phyloP scores from a whole-genome alignment of 768 basidiomycete genomes.

The Coprinellus aureogranulatus region DNA sequence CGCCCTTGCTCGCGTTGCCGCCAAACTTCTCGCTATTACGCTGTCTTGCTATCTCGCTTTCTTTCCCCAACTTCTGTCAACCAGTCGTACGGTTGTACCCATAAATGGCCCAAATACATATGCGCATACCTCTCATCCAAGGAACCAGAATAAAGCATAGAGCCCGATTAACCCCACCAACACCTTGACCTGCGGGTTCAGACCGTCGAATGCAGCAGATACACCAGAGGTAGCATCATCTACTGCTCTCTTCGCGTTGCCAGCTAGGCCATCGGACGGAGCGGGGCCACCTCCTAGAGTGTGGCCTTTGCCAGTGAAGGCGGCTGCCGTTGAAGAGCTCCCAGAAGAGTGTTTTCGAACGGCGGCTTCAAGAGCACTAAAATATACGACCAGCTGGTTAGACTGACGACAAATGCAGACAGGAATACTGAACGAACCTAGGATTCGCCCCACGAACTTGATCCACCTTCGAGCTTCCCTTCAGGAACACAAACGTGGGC shows the following conservation, averaged over 20 bases:
- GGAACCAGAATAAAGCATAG: constrained; percentile 61
- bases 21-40: no score
- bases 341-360: constrained; percentile 50
- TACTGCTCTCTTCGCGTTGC: constrained; percentile 30
- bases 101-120: neutral
- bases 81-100: neutral
- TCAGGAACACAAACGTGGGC: constrained; percentile 83
- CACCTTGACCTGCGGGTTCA: constrained; percentile 69
- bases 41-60: neutral
- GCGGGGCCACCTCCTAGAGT: constrained; percentile 59
- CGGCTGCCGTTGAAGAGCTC: constrained; percentile 30
- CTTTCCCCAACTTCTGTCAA: neutral
- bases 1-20: neutral
- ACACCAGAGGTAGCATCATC: constrained; percentile 36
- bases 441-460: constrained; percentile 71
- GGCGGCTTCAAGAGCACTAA: constrained; percentile 60
- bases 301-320: constrained; percentile 73
- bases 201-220: constrained; percentile 27
- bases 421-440: constrained; percentile 39
- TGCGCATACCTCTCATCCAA: constrained; percentile 27
- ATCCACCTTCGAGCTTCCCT: constrained; percentile 64
- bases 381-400: neutral
- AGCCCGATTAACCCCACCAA: constrained; percentile 58
- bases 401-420: neutral
- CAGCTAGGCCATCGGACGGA: constrained; percentile 28